Evolutionary conservation across 2,329 filamentous ascomycete genomes (phyloP), one percentile per base, ranked within the genome.

Genomic region (Monosporascus cannonballus): DNA sequence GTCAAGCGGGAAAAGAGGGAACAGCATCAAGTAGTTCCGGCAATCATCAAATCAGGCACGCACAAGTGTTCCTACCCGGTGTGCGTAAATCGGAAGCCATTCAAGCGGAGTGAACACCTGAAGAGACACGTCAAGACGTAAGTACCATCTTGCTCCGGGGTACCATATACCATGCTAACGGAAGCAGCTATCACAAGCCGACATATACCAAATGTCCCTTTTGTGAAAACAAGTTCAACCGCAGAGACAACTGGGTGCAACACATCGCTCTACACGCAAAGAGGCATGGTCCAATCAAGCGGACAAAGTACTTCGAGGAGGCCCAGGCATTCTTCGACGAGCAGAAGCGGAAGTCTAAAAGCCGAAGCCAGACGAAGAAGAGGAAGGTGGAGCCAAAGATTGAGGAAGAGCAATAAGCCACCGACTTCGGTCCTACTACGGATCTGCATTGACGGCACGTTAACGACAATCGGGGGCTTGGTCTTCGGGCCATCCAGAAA

Each of bases 41-140:
- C 48, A 47, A 59, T 49, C 17, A 58, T 69, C 24, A 51, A 62
- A 34, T 54, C 61, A 30, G 64, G 59, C n/a, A 61, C 59, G 27
- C 67, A 60, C 55, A 63, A 73, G 55, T 81, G 78, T 56, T 67
- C 73, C 17, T 72, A 75, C 34, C 70, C 70, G 6, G 71, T 71
- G 27, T 82, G 78, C 62, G 62, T 71, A 57, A 76, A 51, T 9
- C 53, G 54, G 45, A 60, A 75, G 58, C 72, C 72, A 0, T 80
- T 78, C 54, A 75, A 76, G 58, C 71, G 79, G 51, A 76, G 75
- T 24, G 79, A 83, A 63, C 79, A 83, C 56, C 66, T 81, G 18
- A 82, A 81, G 67, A 72, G 79, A 27, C 79, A 83, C 61, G 70
- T 75, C 49, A 71, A 72, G 50, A 76, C 76, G 78, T 81, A 61